Base-by-base conservation (phyloP, 148 eudicot species). In the Camellia sinensis region DNA sequence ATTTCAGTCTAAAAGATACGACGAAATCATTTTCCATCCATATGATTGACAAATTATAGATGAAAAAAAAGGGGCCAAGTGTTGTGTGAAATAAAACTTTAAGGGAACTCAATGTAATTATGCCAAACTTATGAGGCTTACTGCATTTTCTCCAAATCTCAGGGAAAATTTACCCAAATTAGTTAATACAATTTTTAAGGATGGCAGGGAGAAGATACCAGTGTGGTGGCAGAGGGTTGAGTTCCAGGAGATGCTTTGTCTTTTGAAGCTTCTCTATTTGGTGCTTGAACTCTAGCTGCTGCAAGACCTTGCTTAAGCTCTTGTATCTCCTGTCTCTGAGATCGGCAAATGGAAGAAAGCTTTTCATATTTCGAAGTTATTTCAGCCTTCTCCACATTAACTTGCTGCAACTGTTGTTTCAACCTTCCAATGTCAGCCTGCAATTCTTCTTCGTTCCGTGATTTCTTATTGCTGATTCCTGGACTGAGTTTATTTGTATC, bases 311-410 rank as follows among this genome's bases (percentile, higher is more conserved):
- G 93, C 87, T 94, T 97, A 68, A 97, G 92, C 81, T 97, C 99
- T 83, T 90, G 97, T 81, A 97, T 86, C 90, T 97, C 98, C 76
- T 92, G 98, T 40, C 98, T 85, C 87, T 97, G 99, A 79, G 96
- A 89, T 60, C 94, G 88, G 78, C 97, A 94, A 71, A 97, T 94
- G 70, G 94, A 90, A 62, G 97, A 75, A 78, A 97, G 93, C 73
- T 97, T 97, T 84, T 97, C 99, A 82, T 90, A 97, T 81, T 94
- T 97, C 52, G 99, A 86, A 76, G 86, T 87, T 71, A 94, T 78
- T 84, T 94, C 97, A 75, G 89, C 88, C 80, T 97, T 97, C 79
- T 94, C 99, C 65, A 75, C 45, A 85, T 85, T 92, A 60, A 87
- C 90, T 87, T 87, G 95, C 75, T 89, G 87, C 80, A 97, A 81